These are phyloP conservation scores for Metschnikowia shivogae DNA, from an alignment of 805 yeast genomes.

Conservation along the genomic window DNA sequence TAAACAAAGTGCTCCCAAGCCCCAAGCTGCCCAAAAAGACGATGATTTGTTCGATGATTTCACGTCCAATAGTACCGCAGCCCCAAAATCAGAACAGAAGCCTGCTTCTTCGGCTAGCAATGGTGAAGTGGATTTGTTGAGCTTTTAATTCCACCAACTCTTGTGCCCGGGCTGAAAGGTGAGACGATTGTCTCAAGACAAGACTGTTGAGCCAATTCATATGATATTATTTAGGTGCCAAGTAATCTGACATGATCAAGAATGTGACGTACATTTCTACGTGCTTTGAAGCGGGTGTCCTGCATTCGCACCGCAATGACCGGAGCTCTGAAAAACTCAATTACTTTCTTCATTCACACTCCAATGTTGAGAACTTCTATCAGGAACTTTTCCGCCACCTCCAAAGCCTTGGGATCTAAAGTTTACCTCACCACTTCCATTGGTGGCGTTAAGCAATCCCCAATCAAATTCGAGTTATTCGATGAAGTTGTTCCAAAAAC, in stretches of 20 bases:
- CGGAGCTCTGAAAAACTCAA: neutral
- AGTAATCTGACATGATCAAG: too few species aligned
- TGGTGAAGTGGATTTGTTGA: conserved; percentile 48
- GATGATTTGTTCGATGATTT: conserved; percentile 35
- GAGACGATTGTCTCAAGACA: too few species aligned
- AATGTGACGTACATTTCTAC: neutral
- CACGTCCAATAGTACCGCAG: conserved; percentile 19
- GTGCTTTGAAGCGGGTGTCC: neutral
- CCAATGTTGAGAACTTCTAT: conserved; percentile 21
- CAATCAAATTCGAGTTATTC: conserved; percentile 20
- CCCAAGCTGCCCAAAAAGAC: conserved; percentile 12
- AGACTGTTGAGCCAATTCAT: neutral
- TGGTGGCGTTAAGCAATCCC: conserved; percentile 22
- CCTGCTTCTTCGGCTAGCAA: conserved; percentile 7
- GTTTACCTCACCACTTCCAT: conserved; percentile 56
- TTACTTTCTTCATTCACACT: neutral
- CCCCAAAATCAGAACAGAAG: conserved; percentile 9
- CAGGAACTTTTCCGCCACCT: conserved; percentile 50
- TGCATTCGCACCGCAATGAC: conserved; percentile 2
- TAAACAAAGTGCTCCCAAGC: conserved; percentile 6
- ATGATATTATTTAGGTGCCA: neutral
- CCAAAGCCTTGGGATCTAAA: conserved; percentile 46
- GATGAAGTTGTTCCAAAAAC: conserved; percentile 18
- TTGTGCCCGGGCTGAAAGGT: too few species aligned
- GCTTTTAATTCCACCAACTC: conserved; percentile 28